Base-by-base conservation (phyloP, 1,284 basidiomycete species). In the Puccinia horiana region DNA sequence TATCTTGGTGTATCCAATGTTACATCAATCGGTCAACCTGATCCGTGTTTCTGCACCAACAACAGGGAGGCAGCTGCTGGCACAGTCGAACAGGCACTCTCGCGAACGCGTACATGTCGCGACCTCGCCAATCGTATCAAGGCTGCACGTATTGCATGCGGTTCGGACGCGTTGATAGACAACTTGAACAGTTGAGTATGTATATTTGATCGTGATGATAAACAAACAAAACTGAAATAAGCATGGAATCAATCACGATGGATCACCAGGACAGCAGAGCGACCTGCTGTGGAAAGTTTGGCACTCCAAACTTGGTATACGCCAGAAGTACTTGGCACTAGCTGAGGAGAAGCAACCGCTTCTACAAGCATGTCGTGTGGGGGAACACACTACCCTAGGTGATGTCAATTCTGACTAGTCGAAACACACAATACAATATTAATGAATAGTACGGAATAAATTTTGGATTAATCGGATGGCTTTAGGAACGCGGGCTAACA, bases 311-410 rank as follows among this genome's bases (percentile, higher is more conserved):
- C 56, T 49, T 14, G 49, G n/a, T 0, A 18, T 75, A 35, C 16
- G 52, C 29, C 8, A 2, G 32, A 29, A n/a, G 9, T 49, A 74
- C 40, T 18, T 52, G 16, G 20, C 20, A 26, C 23, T 74, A 18
- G 16, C 23, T n/a, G 73, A 75, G 32, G 40, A 74, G 20, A 74
- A 74, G 18, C 72, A 16, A 35, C 69, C 69, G 0, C 29, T 72
- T 47, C 9, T 8, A 8, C 9, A 8, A 47, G 44, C 16, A 16
- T 16, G 44, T 47, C 9, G 44, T 8, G 8, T 16, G 8, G 8
- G 44, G n/a, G n/a, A n/a, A n/a, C n/a, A n/a, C n/a, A n/a, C n/a
- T n/a, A n/a, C n/a, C n/a, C n/a, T n/a, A n/a, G n/a, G n/a, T n/a
- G n/a, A n/a, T n/a, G n/a, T n/a, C 44, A 47, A n/a, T n/a, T n/a